Conservation (phyloP, 495 filamentous ascomycete species). For the Penicillium canescens region DNA sequence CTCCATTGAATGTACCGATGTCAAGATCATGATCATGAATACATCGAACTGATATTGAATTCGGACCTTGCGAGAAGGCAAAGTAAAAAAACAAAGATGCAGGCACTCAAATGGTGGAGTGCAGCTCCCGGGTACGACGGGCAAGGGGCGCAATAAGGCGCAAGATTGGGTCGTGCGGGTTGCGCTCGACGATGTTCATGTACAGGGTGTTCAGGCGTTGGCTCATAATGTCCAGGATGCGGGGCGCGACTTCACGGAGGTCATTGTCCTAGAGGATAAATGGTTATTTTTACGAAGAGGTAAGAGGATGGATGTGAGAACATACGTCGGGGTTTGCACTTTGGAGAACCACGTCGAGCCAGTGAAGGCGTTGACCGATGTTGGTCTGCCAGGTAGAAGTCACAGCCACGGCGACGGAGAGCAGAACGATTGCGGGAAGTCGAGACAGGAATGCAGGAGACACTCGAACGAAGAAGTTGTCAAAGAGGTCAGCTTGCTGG, state of each 20-base stretch:
- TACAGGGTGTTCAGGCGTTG: conserved; percentile 71
- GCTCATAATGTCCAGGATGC: conserved; percentile 71
- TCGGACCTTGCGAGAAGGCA: not conserved
- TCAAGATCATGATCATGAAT: not conserved
- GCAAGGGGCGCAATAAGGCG: conserved; percentile 60
- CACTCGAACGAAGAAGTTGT: conserved; percentile 73
- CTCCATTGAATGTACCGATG: conserved; percentile 2
- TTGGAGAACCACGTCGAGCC: conserved; percentile 73
- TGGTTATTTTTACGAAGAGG: not conserved
- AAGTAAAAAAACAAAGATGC: not conserved
- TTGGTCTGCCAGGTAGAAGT: conserved; percentile 68
- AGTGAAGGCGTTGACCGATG: conserved; percentile 66
- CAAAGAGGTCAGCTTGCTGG: conserved; percentile 74
- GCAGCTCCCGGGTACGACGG: conserved; percentile 56
- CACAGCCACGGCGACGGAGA: conserved; percentile 83
- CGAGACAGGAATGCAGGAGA: conserved; percentile 66
- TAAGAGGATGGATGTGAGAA: not conserved
- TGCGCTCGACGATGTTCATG: conserved; percentile 60
- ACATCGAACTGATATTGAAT: not conserved
- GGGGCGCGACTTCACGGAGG: conserved; percentile 61
- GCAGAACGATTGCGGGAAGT: conserved; percentile 72
- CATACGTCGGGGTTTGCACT: conserved; percentile 51
- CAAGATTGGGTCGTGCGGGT: conserved; percentile 61
- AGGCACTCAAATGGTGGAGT: conserved; percentile 5
- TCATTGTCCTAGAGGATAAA: conserved; percentile 62